Conservation (phyloP, 164 flowering plant species). For the Piper betle region DNA sequence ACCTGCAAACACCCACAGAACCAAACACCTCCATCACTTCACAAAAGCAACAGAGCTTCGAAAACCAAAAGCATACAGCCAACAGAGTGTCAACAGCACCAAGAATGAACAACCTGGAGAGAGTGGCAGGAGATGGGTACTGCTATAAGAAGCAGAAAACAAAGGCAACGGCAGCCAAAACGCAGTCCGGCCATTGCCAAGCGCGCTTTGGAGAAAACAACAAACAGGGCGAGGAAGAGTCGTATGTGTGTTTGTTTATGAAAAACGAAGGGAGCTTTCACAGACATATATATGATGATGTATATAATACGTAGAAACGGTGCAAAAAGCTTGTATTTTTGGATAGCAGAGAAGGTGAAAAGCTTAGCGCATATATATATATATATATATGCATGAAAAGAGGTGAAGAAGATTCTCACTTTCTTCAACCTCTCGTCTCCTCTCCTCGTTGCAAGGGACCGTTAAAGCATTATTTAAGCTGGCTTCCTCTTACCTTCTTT, state of each 20-base stretch:
- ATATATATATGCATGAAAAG: too few species aligned
- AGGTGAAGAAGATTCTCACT: neutral
- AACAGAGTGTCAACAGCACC: neutral
- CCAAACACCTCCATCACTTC: neutral
- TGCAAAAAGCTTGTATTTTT: neutral
- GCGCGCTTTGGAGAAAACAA: neutral
- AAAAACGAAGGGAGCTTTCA: neutral
- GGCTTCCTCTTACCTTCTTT: neutral
- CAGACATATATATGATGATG: neutral
- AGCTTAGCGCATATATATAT: too few species aligned
- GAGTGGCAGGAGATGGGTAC: conserved; percentile 3
- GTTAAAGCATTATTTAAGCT: neutral
- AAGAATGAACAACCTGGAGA: conserved; percentile 7
- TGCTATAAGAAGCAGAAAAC: conserved; percentile 4
- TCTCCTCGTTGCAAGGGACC: neutral
- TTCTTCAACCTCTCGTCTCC: neutral
- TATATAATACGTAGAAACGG: neutral
- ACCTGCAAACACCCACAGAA: conserved; percentile 23
- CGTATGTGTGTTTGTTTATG: conserved; percentile 1
- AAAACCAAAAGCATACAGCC: neutral
- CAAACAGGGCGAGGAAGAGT: neutral
- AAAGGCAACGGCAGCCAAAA: neutral
- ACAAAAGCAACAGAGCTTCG: neutral
- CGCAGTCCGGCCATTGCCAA: conserved; percentile 3
- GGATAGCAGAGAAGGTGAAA: neutral